A percentile compares a stretch with the other conserved stretches of the same genome.
These are phyloP conservation scores for Kwoniella mangroviensis DNA, from an alignment of 768 basidiomycete genomes.

Conservation along the genomic window DNA sequence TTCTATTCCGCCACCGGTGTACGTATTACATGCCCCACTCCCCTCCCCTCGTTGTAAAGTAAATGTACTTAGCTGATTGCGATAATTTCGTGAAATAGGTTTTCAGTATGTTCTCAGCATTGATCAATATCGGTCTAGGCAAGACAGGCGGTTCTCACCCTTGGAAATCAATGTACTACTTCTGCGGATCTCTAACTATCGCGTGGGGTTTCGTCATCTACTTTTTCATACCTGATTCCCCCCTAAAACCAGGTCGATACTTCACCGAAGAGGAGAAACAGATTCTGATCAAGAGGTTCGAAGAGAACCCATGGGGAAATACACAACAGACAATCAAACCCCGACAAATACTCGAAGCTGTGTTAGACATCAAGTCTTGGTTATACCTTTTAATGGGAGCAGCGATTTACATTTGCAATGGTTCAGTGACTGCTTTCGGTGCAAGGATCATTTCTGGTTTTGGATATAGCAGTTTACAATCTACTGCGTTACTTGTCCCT, in stretches of 20 bases:
- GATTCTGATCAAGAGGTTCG: conserved; percentile 43
- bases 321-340: conserved; percentile 41
- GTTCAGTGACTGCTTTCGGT: conserved; percentile 56
- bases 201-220: conserved; percentile 53
- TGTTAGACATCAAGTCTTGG: conserved; percentile 55
- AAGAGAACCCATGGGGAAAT: conserved; percentile 41
- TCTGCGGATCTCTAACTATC: conserved; percentile 57
- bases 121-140: conserved; percentile 59
- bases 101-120: conserved; percentile 57
- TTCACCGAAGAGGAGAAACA: conserved; percentile 52
- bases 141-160: conserved; percentile 35
- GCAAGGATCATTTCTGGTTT: conserved; percentile 57
- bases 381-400: conserved; percentile 57
- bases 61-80: neutral
- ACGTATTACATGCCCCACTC: conserved; percentile 1
- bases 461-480: conserved; percentile 55
- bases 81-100: conserved; percentile 31
- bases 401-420: conserved; percentile 55
- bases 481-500: conserved; percentile 54
- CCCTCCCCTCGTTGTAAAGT: neutral
- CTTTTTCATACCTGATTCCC: conserved; percentile 56
- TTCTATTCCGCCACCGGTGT: conserved; percentile 57
- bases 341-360: conserved; percentile 53
- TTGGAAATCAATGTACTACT: conserved; percentile 58
- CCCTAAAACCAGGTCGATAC: conserved; percentile 47